Base-by-base conservation (phyloP, 2,329 filamentous ascomycete genomes). In the Zymoseptoria brevis region DNA sequence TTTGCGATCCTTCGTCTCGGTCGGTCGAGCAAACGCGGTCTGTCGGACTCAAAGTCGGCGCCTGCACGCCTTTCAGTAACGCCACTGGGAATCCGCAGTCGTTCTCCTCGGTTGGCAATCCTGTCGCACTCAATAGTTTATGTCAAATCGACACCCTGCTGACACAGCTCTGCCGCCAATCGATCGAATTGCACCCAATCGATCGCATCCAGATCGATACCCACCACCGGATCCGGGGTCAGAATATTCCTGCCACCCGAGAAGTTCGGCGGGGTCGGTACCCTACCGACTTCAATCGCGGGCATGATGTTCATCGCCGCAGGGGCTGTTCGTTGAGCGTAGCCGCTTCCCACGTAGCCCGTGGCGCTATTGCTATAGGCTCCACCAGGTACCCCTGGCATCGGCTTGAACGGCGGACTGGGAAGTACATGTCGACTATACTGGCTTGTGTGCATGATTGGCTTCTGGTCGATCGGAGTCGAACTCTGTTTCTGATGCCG, bases 151-250 rank as follows among this genome's bases (percentile, higher is more conserved):
- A 45, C 19, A 55, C 56, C 60, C 53, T 65, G 62, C 56, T 61
- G 64, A 50, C 65, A 66, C 24, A 68, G 59, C 57, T 67, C 66
- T 8, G 58, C 58, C 19, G 66, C 62, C 48, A 68, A 56, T 13
- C 66, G 64, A 53, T 68, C 66, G 48, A 68, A 68, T 50, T 68
- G 65, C 2, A 59, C 62, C 66, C 66, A 68, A 54, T 68, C 66
- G 6, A 68, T 64, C n/a, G 66, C 62, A 41, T 65, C 62, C 30
- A 67, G 35, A 35, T 67, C 66, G 16, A 67, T 57, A 4, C 56
- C 64, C 3, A 64, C 53, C 22, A 61, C 54, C 9, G 64, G 57
- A 51, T 66, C 66, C 9, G 57, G 55, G 19, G 59, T 59, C n/a
- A 50, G 41, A 19, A 55, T 59, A 30, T 52, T 54, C 45, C 21